Percentiles rank a stretch among this genome's conserved stretches.
Evolutionary conservation across 2,329 filamentous ascomycete genomes (phyloP).

Genomic region (Colletotrichum liriopes): DNA sequence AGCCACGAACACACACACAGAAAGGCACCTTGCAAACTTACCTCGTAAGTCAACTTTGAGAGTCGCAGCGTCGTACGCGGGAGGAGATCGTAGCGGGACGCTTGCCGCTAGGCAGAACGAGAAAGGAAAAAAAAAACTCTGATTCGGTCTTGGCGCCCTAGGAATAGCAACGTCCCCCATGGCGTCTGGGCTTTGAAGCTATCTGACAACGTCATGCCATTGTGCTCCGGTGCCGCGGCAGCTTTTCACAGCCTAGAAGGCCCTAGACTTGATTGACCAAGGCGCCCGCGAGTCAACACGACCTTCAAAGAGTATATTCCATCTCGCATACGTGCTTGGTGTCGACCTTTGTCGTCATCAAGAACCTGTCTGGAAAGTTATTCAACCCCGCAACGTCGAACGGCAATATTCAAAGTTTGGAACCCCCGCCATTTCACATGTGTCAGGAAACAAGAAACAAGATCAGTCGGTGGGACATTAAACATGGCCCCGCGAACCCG

Average conservation of each 20-base stretch:
- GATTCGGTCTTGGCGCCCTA: neutral
- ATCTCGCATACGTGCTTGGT: neutral
- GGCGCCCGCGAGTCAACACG: neutral
- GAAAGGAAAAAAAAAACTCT: neutral
- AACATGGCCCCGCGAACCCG: neutral
- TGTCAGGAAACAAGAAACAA: neutral
- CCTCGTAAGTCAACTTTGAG: neutral
- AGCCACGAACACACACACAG: no score
- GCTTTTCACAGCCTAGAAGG: neutral
- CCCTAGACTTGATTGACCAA: neutral
- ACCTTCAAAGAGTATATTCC: neutral
- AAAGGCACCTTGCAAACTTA: no score
- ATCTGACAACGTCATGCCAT: neutral
- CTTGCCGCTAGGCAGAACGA: neutral
- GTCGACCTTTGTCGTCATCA: neutral
- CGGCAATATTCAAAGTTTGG: neutral
- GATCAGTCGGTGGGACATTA: neutral
- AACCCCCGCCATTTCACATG: neutral
- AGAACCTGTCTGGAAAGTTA: neutral
- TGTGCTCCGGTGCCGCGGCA: neutral
- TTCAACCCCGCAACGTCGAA: neutral
- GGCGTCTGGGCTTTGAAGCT: neutral
- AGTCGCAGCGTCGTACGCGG: neutral
- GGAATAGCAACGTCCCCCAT: neutral
- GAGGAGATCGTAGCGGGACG: neutral